These are phyloP conservation scores for Hygrophila difformis DNA, from an alignment of 257 asterid genomes.

Conservation along the genomic window DNA sequence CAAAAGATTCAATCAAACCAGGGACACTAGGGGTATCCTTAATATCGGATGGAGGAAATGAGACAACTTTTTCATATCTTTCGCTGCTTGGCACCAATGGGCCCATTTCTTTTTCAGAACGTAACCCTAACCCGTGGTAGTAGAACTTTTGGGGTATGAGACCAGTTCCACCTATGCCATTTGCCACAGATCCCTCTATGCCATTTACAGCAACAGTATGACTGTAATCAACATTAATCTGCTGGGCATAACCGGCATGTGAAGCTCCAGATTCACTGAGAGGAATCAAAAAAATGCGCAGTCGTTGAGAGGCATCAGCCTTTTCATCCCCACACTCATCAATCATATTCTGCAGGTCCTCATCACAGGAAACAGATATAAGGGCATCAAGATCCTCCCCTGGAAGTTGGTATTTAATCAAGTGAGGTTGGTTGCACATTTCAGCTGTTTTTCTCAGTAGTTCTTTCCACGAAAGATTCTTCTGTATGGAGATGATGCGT, in stretches of 20 bases:
- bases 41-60: conserved; percentile 29
- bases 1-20: conserved; percentile 16
- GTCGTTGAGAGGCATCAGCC: conserved; percentile 55
- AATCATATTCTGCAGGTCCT: conserved; percentile 66
- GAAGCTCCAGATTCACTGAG: conserved; percentile 40
- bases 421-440: conserved; percentile 47
- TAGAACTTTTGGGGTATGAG: conserved; percentile 23
- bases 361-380: conserved; percentile 67
- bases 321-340: conserved; percentile 55
- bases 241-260: conserved; percentile 28
- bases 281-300: conserved; percentile 64
- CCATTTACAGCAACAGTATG: conserved; percentile 65
- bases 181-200: conserved; percentile 19
- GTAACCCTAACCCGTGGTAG: conserved; percentile 21
- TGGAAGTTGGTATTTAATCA: conserved; percentile 63
- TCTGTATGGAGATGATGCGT: conserved; percentile 41
- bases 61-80: conserved; percentile 22
- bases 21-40: conserved; percentile 27
- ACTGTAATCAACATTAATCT: conserved; percentile 34
- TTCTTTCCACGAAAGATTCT: conserved; percentile 39
- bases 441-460: conserved; percentile 41
- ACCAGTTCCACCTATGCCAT: conserved; percentile 14
- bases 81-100: conserved; percentile 28
- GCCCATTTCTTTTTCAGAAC: conserved; percentile 23
- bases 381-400: conserved; percentile 81